Evolutionary conservation across 805 yeast genomes (phyloP).

Genomic region (Lipomyces yamanashiensis): DNA sequence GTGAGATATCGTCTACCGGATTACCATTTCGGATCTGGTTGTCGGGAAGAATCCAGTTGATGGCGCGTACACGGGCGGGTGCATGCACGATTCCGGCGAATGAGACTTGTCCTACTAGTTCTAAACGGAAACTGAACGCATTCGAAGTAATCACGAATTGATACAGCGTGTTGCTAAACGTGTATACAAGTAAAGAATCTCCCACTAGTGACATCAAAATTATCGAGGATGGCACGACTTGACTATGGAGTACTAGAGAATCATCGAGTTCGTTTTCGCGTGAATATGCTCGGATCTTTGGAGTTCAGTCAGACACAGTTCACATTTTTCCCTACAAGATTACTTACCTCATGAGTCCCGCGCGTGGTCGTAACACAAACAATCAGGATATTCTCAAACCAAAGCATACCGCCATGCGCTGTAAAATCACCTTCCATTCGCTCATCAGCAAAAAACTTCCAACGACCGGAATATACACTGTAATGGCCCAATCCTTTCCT

Average conservation of each 20-base stretch:
- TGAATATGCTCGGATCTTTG: constrained; percentile 46
- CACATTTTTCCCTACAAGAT: not conserved
- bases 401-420: constrained; percentile 47
- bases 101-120: constrained; percentile 44
- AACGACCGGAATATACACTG: constrained; percentile 49
- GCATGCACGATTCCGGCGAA: constrained; percentile 47
- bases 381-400: constrained; percentile 48
- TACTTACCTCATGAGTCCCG: constrained; percentile 29
- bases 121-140: constrained; percentile 38
- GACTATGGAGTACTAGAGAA: constrained; percentile 42
- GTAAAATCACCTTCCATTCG: constrained; percentile 45
- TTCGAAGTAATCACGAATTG: constrained; percentile 40
- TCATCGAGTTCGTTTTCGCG: constrained; percentile 45
- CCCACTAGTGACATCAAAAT: constrained; percentile 42
- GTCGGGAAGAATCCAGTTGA: constrained; percentile 42
- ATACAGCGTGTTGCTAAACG: constrained; percentile 42
- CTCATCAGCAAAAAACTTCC: constrained; percentile 53
- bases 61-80: constrained; percentile 48
- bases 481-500: constrained; percentile 53
- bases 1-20: constrained; percentile 34
- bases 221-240: constrained; percentile 43
- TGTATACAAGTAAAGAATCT: constrained; percentile 46
- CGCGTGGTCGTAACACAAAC: constrained; percentile 43
- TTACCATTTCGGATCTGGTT: constrained; percentile 35
- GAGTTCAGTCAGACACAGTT: not conserved